Conservation (phyloP, 495 filamentous ascomycete genomes). For the Aspergillus campestris region DNA sequence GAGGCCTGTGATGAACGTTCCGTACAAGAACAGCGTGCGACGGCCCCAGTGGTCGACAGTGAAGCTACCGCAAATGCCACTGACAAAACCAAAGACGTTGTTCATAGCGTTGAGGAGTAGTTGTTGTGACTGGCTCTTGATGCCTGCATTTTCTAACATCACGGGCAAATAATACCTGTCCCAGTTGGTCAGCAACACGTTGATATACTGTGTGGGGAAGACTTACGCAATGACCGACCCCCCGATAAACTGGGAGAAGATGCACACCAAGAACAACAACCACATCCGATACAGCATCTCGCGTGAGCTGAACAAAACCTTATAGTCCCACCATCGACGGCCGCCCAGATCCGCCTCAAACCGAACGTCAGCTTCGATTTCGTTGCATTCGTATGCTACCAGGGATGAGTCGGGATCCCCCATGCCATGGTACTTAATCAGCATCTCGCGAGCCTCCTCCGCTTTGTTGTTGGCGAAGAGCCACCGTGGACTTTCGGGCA, state of each 20-base stretch:
- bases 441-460: conserved; percentile 37
- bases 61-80: conserved; percentile 52
- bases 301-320: conserved; percentile 48
- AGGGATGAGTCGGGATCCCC: conserved; percentile 34
- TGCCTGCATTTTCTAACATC: conserved; percentile 19
- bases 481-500: conserved; percentile 30
- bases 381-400: conserved; percentile 43
- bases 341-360: conserved; percentile 43
- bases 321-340: conserved; percentile 55
- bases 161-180: conserved; percentile 18
- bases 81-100: conserved; percentile 51
- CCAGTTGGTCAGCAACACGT: background rate
- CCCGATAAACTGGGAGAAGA: conserved; percentile 37
- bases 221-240: conserved; percentile 21
- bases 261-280: conserved; percentile 38
- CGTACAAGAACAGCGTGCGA: conserved; percentile 39
- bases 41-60: conserved; percentile 50
- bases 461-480: conserved; percentile 39
- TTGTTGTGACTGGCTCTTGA: conserved; percentile 33
- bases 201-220: background rate
- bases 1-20: conserved; percentile 35
- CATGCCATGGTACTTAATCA: conserved; percentile 49
- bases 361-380: conserved; percentile 42
- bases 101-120: conserved; percentile 52
- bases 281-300: conserved; percentile 48